Base-by-base conservation (phyloP, 192 early-diverging fungal genomes). In the Entomortierella parvispora region DNA sequence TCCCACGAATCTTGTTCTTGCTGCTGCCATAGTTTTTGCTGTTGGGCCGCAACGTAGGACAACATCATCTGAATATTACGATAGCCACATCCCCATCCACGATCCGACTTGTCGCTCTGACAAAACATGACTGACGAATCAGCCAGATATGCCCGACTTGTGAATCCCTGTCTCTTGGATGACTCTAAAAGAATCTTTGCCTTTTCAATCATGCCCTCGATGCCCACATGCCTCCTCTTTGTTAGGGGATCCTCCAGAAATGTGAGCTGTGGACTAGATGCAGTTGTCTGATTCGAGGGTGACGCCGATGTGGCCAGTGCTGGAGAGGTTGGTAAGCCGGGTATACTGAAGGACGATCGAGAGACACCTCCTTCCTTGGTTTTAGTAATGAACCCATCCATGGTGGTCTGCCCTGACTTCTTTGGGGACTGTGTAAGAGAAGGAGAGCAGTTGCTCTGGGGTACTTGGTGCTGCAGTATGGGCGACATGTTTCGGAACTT, bases 1-100 rank as follows among this genome's bases (percentile, higher is more conserved):
- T n/a, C n/a, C n/a, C n/a, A n/a, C n/a, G n/a, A n/a, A n/a, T n/a
- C n/a, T n/a, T n/a, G 8, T 48, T 60, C 46, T 3, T 33, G 7
- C 2, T 28, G 49, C 32, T 44, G 15, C 46, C 17, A 52, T 4
- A 11, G 33, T 33, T 17, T 26, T 9, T 59, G 57, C 22, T 57
- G 75, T 12, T 83, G 74, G 15, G 52, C 29, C 11, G 75, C 57
- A 12, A 89, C 34, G 31, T 83, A 86, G 9, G 85, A 84, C 26
- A 93, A 60, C 3, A 91, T 67, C 86, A 89, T 91, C 58, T 91
- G 90, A 29, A 83, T 82, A 67, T 91, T 93, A 15, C 90, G 82
- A 58, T 93, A 91, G 2, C 90, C 92, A 50, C 92, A 93, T 3
- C 85, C 90, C 90, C 89, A 93, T 5, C 86, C 86, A 15, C 82